phyloP scores from a whole-genome alignment of 495 filamentous ascomycete genomes.

The Podospora fimiseda region DNA sequence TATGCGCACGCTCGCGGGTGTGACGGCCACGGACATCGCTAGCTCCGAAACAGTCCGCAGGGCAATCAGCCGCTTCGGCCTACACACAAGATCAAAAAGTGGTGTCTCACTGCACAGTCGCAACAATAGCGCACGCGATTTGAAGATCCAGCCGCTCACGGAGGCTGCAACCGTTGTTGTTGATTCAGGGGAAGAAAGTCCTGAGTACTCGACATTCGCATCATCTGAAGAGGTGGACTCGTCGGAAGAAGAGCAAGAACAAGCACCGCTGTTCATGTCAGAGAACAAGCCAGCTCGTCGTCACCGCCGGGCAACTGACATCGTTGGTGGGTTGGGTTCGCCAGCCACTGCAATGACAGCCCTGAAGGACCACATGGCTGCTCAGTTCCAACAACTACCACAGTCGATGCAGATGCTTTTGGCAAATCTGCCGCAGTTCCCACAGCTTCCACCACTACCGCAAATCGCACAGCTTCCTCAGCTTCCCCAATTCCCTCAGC shows the following conservation, averaged over 20 bases:
- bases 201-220: slow-evolving; percentile 36
- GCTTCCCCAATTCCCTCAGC: slow-evolving; percentile 27
- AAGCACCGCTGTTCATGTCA: slow-evolving; percentile 8
- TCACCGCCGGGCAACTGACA: slow-evolving; percentile 23
- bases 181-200: slow-evolving; percentile 34
- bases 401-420: slow-evolving; percentile 50
- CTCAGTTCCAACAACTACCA: slow-evolving; percentile 75
- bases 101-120: slow-evolving; percentile 46
- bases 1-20: slow-evolving; percentile 62
- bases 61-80: slow-evolving; percentile 47
- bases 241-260: slow-evolving; percentile 32
- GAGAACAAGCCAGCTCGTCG: slow-evolving; percentile 20
- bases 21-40: slow-evolving; percentile 67
- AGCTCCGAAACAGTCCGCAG: slow-evolving; percentile 51
- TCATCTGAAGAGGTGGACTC: slow-evolving; percentile 27
- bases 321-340: slow-evolving; percentile 37
- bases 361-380: slow-evolving; percentile 68
- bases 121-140: slow-evolving; percentile 58
- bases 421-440: slow-evolving; percentile 26
- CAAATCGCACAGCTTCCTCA: background rate
- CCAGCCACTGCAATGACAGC: slow-evolving; percentile 61
- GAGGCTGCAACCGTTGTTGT: slow-evolving; percentile 24
- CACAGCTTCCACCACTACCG: slow-evolving; percentile 17
- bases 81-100: slow-evolving; percentile 53
- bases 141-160: slow-evolving; percentile 49